A percentile compares a stretch with the other conserved stretches of the same genome.
Evolutionary conservation across 345 rosid genomes (phyloP).

Genomic region (Eucalyptus decipiens): DNA sequence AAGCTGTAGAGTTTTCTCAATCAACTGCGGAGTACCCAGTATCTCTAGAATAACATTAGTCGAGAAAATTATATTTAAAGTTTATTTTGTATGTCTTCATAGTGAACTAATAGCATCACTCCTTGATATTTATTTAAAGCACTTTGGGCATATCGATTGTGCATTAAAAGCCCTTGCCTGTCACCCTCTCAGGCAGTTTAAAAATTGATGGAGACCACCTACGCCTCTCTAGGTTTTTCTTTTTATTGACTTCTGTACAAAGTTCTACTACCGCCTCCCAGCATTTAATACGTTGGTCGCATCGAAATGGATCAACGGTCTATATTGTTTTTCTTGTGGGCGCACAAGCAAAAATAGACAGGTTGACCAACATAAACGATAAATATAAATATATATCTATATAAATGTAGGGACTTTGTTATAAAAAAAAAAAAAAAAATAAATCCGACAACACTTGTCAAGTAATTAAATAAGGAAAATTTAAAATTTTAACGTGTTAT

Average conservation of each 20-base stretch:
- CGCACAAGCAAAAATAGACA: no score
- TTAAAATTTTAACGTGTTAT: background rate
- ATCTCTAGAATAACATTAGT: background rate
- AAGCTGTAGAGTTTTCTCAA: no score
- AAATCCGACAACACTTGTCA: no score
- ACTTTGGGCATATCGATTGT: background rate
- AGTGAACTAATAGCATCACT: background rate
- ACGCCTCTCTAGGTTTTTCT: background rate
- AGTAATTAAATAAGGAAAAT: no score
- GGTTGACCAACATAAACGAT: no score
- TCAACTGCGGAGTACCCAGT: fast-evolving
- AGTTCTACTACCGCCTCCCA: background rate
- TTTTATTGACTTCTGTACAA: background rate
- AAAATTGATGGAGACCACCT: background rate
- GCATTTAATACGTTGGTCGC: no score
- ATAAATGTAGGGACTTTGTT: no score
- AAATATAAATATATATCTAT: no score
- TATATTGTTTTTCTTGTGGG: no score
- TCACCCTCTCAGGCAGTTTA: background rate
- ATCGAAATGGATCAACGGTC: no score
- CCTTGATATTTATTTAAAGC: background rate
- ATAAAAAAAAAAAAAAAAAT: no score
- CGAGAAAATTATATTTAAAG: background rate
- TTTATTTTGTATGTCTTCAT: background rate
- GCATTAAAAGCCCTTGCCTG: background rate